Evolutionary conservation across 306 rosid species (phyloP).

Genomic region (Boehmeria nivea): DNA sequence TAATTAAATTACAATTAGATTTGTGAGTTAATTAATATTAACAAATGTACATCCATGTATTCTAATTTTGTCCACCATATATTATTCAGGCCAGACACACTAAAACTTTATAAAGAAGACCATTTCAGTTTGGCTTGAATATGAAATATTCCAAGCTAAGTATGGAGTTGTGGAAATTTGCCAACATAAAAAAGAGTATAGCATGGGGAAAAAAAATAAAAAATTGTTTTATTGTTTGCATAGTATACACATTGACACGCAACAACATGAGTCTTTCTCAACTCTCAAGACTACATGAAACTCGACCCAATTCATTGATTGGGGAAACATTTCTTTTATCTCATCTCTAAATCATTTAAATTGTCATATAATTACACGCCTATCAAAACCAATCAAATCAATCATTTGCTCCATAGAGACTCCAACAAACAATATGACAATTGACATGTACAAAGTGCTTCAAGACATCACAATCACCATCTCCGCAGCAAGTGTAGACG

Average conservation of each 20-base stretch:
- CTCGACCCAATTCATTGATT: no score
- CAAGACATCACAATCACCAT: constrained; percentile 17
- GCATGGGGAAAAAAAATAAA: not conserved
- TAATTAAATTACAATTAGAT: no score
- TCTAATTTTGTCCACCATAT: no score
- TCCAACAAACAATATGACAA: constrained; percentile 21
- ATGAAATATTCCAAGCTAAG: no score
- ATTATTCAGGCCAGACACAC: no score
- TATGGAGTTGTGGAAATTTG: no score
- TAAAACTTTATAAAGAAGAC: no score
- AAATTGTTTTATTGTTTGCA: constrained; percentile 15
- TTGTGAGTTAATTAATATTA: no score
- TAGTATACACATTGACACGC: not conserved
- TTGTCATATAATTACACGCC: constrained; percentile 22
- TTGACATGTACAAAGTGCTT: constrained; percentile 44
- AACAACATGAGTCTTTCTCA: not conserved
- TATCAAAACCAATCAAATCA: constrained; percentile 23
- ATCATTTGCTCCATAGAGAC: constrained; percentile 22
- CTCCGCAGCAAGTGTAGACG: not conserved
- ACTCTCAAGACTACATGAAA: constrained; percentile 1
- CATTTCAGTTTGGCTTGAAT: no score
- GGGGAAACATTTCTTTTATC: constrained; percentile 6
- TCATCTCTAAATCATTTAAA: not conserved
- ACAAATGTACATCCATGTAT: no score
- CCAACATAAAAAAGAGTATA: not conserved